phyloP scores from a whole-genome alignment of 163 green algal species.

The Chlorella variabilis region DNA sequence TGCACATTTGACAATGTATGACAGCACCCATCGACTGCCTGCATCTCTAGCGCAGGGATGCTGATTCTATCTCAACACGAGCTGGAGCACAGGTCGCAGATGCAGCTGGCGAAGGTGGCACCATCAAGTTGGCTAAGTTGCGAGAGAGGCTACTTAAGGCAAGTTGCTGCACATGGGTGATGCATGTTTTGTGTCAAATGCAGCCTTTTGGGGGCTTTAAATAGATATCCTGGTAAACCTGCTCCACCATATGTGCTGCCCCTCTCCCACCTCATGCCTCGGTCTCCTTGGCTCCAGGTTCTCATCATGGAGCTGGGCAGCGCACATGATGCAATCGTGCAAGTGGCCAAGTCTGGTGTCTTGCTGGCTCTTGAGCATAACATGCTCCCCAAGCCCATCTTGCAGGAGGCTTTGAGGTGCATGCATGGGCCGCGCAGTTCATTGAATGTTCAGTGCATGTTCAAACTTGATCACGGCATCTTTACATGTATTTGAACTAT shows the following conservation, averaged over 20 bases:
- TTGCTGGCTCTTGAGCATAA: slow-evolving; percentile 46
- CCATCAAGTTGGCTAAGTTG: slow-evolving; percentile 21
- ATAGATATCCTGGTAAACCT: too few species aligned
- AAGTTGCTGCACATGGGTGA: neutral
- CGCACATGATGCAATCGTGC: slow-evolving; percentile 32
- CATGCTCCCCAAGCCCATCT: slow-evolving; percentile 80
- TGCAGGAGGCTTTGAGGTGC: slow-evolving; percentile 68
- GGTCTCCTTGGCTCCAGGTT: slow-evolving; percentile 38
- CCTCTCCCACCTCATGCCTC: neutral
- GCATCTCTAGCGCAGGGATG: slow-evolving; percentile 14
- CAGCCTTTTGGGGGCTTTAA: too few species aligned
- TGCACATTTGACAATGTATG: neutral
- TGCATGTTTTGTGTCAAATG: neutral
- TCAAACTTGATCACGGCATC: too few species aligned
- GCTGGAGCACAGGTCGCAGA: neutral
- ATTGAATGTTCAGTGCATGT: too few species aligned
- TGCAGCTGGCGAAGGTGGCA: neutral
- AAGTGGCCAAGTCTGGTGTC: slow-evolving; percentile 50
- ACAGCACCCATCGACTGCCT: too few species aligned
- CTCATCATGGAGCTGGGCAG: slow-evolving; percentile 80
- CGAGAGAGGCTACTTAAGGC: slow-evolving; percentile 47
- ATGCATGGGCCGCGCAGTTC: too few species aligned
- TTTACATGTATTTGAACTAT: too few species aligned
- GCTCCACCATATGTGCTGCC: too few species aligned
- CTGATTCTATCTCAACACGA: neutral